Conservation (phyloP, 352 stramenopile species). For the Phytopythium litorale region DNA sequence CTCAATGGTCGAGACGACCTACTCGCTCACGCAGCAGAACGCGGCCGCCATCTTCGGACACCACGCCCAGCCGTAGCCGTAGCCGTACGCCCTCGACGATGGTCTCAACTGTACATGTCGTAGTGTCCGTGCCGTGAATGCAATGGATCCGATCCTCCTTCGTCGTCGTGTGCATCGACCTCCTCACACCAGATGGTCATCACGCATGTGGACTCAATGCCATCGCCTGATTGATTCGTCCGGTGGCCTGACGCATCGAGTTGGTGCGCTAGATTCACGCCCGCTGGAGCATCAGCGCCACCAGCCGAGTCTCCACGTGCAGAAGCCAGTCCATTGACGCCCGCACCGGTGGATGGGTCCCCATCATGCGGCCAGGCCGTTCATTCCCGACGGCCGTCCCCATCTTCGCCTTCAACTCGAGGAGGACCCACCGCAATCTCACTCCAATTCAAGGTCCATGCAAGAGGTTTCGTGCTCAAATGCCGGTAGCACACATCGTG, state of each 20-base stretch:
- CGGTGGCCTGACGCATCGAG: not conserved
- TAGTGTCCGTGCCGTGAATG: not conserved
- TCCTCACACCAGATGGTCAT: not conserved
- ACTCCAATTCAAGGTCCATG: not conserved
- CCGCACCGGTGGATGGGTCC: not conserved
- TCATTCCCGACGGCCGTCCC: not conserved
- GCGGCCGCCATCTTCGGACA: not conserved
- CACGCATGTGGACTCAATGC: no score
- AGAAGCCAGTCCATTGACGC: not conserved
- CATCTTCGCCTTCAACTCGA: not conserved
- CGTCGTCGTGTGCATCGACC: no score
- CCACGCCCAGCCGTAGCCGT: not conserved
- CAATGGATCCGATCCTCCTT: not conserved
- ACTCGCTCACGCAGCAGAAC: conserved; percentile 24
- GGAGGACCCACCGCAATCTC: not conserved
- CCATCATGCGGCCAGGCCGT: not conserved
- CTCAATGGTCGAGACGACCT: conserved; percentile 27
- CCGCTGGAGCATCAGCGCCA: no score
- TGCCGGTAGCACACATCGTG: no score
- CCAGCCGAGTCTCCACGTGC: not conserved
- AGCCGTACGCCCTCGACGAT: not conserved
- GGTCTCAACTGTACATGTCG: no score
- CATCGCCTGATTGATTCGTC: not conserved
- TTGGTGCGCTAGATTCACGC: not conserved
- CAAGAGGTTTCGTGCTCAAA: no score